Percentiles rank a stretch among this genome's conserved stretches.
Evolutionary conservation across 1,284 basidiomycete genomes (phyloP).

Genomic region (Ceratobasidium sp.): DNA sequence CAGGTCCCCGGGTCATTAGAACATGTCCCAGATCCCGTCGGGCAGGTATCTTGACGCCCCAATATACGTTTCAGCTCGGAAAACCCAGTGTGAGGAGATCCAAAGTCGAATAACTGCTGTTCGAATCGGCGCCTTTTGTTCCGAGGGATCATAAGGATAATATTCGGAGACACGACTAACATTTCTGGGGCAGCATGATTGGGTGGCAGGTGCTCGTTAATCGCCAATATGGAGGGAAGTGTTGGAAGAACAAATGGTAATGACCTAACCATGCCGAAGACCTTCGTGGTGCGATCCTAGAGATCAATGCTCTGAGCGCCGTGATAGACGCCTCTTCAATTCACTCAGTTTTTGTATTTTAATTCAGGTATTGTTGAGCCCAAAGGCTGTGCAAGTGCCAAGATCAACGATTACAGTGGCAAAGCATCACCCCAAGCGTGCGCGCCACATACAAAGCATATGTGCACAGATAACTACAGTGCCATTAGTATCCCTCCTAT

Average conservation of each 20-base stretch:
- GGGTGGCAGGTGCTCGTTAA: background rate
- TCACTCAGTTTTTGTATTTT: too few relatives aligned
- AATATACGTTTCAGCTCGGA: conserved; percentile 17
- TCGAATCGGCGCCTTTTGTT: background rate
- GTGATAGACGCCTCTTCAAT: background rate
- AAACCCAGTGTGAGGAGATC: conserved; percentile 32
- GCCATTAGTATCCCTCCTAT: background rate
- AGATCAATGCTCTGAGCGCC: background rate
- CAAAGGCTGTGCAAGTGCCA: background rate
- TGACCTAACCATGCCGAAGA: background rate
- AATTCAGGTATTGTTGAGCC: background rate
- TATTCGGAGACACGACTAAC: conserved; percentile 6
- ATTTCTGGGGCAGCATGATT: conserved; percentile 16
- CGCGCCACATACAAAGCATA: background rate
- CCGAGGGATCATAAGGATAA: conserved; percentile 21
- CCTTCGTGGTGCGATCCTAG: conserved; percentile 7
- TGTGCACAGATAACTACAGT: conserved; percentile 1
- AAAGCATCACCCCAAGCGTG: too few relatives aligned
- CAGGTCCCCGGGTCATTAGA: conserved; percentile 11
- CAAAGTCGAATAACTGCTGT: conserved; percentile 25
- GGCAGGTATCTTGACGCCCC: background rate
- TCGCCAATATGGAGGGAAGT: conserved; percentile 7
- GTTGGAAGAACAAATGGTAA: background rate
- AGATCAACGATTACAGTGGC: background rate
- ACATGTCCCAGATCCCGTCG: conserved; percentile 7